Percentiles rank a stretch among this genome's conserved stretches.
Evolutionary conservation across 345 rosid genomes (phyloP).

Genomic region (Gossypium mustelinum): DNA sequence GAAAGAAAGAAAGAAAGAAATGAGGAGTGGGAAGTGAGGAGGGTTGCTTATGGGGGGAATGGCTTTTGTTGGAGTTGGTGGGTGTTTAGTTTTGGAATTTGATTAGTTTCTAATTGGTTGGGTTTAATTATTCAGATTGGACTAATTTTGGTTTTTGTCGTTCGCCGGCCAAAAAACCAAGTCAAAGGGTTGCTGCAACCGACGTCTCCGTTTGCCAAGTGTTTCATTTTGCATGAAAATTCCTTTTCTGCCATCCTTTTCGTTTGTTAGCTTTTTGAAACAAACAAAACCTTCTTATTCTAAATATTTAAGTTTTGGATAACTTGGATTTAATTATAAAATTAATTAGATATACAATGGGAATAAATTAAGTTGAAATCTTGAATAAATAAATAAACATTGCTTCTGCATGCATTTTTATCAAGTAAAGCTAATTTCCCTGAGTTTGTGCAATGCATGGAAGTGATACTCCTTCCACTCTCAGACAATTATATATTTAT

Average conservation of each 20-base stretch:
- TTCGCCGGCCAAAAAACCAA: slow-evolving; percentile 22
- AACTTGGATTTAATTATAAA: background rate
- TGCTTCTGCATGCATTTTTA: background rate
- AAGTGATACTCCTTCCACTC: too few relatives aligned
- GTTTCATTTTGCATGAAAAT: slow-evolving; percentile 8
- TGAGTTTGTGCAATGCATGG: too few relatives aligned
- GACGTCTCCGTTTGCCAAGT: slow-evolving; percentile 16
- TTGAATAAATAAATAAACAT: background rate
- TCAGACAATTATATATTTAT: too few relatives aligned
- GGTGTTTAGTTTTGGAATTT: background rate
- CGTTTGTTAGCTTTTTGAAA: background rate
- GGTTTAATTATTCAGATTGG: background rate
- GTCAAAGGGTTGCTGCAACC: slow-evolving; percentile 25
- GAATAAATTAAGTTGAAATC: background rate
- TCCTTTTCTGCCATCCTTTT: background rate
- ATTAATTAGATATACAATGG: background rate
- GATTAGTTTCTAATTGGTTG: background rate
- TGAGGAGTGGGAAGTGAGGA: too few relatives aligned
- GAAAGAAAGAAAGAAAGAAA: too few relatives aligned
- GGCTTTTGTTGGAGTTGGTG: slow-evolving; percentile 9
- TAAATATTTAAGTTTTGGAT: background rate
- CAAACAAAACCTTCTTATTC: background rate
- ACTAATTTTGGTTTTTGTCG: background rate
- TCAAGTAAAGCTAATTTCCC: background rate
- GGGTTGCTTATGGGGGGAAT: background rate